A percentile compares a stretch with the other conserved stretches of the same genome.
These are phyloP conservation scores for Tylopilus plumbeoviolaceoides DNA, from an alignment of 768 basidiomycete species.

Conservation along the genomic window DNA sequence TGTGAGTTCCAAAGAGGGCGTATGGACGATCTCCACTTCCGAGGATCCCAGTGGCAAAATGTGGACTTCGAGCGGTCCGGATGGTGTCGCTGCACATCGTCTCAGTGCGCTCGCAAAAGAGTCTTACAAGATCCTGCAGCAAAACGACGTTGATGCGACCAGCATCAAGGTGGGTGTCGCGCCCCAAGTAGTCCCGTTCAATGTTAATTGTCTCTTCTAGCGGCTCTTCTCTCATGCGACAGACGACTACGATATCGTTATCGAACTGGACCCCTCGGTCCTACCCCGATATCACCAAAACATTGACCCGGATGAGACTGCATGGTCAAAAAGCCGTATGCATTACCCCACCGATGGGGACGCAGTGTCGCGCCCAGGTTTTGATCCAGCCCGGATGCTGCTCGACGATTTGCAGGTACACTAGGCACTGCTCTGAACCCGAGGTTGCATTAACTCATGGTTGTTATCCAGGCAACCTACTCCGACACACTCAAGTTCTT, in stretches of 20 bases:
- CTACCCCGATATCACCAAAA: constrained; percentile 77
- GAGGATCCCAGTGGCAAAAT: constrained; percentile 67
- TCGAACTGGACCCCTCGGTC: constrained; percentile 62
- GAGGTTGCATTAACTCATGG: neutral
- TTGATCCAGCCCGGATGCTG: constrained; percentile 71
- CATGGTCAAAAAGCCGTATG: constrained; percentile 40
- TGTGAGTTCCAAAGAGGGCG: constrained; percentile 38
- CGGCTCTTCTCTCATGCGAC: constrained; percentile 82
- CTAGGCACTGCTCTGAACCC: neutral
- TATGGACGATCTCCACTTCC: constrained; percentile 80
- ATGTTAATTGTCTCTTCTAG: constrained; percentile 36
- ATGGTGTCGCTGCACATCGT: constrained; percentile 68
- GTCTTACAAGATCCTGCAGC: constrained; percentile 57
- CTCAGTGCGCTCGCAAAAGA: constrained; percentile 72
- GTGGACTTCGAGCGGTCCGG: constrained; percentile 72
- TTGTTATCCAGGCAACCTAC: constrained; percentile 54
- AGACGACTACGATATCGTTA: constrained; percentile 79
- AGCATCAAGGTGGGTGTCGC: constrained; percentile 53
- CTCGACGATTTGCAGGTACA: constrained; percentile 71
- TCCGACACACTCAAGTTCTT: constrained; percentile 79
- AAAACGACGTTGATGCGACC: constrained; percentile 44
- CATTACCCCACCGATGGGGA: constrained; percentile 29
- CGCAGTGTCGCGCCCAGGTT: constrained; percentile 52
- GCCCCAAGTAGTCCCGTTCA: neutral
- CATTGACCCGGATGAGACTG: constrained; percentile 45